Evolutionary conservation across 805 yeast species (phyloP).

Genomic region (Blastobotrys mokoenaii): DNA sequence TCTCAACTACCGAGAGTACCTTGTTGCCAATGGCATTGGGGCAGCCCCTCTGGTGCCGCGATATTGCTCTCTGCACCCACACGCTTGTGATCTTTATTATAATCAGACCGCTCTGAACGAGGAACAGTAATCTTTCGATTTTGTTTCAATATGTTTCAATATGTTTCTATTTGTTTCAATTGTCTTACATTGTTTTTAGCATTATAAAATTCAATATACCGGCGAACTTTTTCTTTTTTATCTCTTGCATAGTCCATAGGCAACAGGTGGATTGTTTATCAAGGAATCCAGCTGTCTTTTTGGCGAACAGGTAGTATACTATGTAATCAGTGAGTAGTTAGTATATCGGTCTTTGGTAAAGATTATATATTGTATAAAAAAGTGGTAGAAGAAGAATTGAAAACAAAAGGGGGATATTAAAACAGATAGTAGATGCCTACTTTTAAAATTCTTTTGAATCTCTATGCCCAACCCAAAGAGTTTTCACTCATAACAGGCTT

Average conservation of each 20-base stretch:
- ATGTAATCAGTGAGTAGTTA: background rate
- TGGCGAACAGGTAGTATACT: background rate
- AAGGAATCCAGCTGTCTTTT: too few relatives aligned
- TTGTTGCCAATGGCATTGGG: conserved; percentile 30
- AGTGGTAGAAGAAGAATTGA: background rate
- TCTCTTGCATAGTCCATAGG: too few relatives aligned
- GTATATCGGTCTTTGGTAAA: background rate
- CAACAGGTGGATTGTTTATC: too few relatives aligned
- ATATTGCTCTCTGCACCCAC: conserved; percentile 32
- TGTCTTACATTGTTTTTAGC: background rate
- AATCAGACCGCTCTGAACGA: conserved; percentile 4
- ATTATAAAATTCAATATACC: background rate
- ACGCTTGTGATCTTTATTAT: conserved; percentile 30
- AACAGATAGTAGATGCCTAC: background rate
- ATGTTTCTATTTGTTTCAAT: background rate
- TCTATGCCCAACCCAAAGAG: conserved; percentile 33
- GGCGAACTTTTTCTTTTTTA: background rate
- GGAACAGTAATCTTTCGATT: background rate
- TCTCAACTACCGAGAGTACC: conserved; percentile 33
- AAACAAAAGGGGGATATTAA: background rate
- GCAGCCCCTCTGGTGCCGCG: conserved; percentile 34
- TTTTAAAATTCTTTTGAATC: background rate
- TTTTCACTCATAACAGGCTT: conserved; percentile 34
- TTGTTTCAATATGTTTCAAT: background rate
- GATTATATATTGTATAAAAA: background rate